Conservation (phyloP, 805 yeast species). For the Ogataea pini region DNA sequence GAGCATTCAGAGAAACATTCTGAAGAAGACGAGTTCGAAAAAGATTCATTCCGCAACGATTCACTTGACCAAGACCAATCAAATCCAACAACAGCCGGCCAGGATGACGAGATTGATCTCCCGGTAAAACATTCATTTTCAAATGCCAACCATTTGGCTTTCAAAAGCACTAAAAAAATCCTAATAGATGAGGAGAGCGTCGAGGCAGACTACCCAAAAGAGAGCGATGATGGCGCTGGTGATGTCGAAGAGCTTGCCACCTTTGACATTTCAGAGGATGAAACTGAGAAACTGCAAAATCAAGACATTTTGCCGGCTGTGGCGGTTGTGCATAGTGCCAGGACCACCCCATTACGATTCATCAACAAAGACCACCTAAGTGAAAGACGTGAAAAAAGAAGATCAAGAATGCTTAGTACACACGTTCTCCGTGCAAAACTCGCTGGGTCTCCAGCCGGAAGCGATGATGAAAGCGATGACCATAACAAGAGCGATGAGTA, state of each 20-base stretch:
- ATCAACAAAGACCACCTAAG: conserved; percentile 16
- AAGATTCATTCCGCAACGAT: conserved; percentile 8
- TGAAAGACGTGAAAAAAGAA: conserved; percentile 21
- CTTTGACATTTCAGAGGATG: conserved; percentile 10
- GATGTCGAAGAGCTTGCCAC: conserved; percentile 11
- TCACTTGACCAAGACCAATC: conserved; percentile 7
- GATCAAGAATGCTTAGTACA: conserved; percentile 20
- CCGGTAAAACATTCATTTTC: neutral
- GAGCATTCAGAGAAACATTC: neutral
- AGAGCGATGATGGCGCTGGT: too few relatives aligned
- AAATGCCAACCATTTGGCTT: neutral
- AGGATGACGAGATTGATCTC: neutral
- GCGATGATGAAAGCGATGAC: conserved; percentile 14
- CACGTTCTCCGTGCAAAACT: conserved; percentile 18
- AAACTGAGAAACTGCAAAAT: neutral
- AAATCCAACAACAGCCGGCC: conserved; percentile 17
- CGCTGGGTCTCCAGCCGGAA: conserved; percentile 21
- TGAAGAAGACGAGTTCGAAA: conserved; percentile 12
- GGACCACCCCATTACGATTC: neutral
- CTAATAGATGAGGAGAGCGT: conserved; percentile 4
- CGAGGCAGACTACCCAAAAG: neutral
- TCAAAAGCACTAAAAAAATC: conserved; percentile 11
- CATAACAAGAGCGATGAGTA: conserved; percentile 11
- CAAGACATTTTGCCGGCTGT: neutral
- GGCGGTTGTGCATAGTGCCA: neutral